phyloP scores from a whole-genome alignment of 345 rosid genomes.

The Geranium rotundifolium region DNA sequence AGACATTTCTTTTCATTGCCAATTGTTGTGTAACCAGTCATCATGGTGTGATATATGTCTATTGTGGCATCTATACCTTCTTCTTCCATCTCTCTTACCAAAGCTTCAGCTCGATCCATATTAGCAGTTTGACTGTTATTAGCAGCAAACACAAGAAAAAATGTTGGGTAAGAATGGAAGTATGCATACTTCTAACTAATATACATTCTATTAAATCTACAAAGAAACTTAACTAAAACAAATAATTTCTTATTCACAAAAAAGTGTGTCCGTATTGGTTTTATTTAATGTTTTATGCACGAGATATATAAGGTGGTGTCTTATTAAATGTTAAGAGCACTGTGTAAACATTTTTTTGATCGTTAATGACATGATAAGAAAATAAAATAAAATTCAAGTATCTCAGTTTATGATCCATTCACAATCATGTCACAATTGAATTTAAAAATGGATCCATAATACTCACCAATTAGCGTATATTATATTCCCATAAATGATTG shows the following conservation, averaged over 20 bases:
- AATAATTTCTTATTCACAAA: not conserved
- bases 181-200: not conserved
- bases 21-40: constrained; percentile 88
- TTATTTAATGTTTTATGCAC: not conserved
- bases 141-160: constrained; percentile 5
- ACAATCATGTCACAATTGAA: not conserved
- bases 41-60: constrained; percentile 90
- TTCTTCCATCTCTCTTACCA: constrained; percentile 93
- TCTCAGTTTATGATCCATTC: not conserved
- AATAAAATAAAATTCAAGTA: not conserved
- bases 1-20: constrained; percentile 76
- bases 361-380: no score
- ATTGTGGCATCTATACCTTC: constrained; percentile 94
- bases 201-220: not conserved
- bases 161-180: constrained; percentile 1
- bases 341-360: no score
- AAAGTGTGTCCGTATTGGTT: not conserved
- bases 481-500: constrained; percentile 80
- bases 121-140: constrained; percentile 56
- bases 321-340: no score
- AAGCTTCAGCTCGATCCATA: constrained; percentile 74
- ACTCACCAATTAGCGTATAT: constrained; percentile 83
- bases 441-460: not conserved
- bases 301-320: not conserved
- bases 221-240: not conserved